A percentile compares a stretch with the other conserved stretches of the same genome.
These are phyloP conservation scores for Choiromyces venosus DNA, from an alignment of 495 filamentous ascomycete genomes.

Conservation along the genomic window DNA sequence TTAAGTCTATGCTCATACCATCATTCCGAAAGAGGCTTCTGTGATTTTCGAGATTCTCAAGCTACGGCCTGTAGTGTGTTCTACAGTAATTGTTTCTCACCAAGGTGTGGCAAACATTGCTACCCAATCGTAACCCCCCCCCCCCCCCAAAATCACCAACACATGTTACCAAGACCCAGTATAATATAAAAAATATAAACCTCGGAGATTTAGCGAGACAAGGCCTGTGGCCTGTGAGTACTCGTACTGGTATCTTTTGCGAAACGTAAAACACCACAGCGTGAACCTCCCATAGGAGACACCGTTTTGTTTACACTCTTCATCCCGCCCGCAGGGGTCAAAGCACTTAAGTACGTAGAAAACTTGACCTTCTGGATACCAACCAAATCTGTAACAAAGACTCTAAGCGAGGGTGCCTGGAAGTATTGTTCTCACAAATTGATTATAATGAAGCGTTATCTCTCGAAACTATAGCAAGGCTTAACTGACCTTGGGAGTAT, in stretches of 20 bases:
- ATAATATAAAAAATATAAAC: not conserved
- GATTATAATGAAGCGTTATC: not conserved
- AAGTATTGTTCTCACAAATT: not conserved
- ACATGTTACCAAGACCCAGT: not conserved
- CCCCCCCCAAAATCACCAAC: too few relatives aligned
- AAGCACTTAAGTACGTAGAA: not conserved
- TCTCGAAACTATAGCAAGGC: not conserved
- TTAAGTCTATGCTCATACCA: not conserved
- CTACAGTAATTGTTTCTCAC: too few relatives aligned
- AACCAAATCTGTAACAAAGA: not conserved
- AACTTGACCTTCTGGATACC: not conserved
- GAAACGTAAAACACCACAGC: not conserved
- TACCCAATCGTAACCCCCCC: not conserved
- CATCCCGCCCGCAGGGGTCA: not conserved
- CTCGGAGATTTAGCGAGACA: not conserved
- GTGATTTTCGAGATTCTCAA: not conserved
- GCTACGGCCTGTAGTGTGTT: not conserved
- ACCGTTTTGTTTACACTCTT: not conserved
- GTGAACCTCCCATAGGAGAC: not conserved
- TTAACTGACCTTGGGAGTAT: not conserved
- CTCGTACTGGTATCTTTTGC: not conserved
- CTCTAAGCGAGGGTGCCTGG: not conserved
- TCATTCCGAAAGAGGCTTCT: not conserved
- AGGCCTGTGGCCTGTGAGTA: not conserved
- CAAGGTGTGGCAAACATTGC: not conserved